Evolutionary conservation across 176 grass and related monocot genomes (phyloP).

Genomic region (Elymus sibiricus): DNA sequence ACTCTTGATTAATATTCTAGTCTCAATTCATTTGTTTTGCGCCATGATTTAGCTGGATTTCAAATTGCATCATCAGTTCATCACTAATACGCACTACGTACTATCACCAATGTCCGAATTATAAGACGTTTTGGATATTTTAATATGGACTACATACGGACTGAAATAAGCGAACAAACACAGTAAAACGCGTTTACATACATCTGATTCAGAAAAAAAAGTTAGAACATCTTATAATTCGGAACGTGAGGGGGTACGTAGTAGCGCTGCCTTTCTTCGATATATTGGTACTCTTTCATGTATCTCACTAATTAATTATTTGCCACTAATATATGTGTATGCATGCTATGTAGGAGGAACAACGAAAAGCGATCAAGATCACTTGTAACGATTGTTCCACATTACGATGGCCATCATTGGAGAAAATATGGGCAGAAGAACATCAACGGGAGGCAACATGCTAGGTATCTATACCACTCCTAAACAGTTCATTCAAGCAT

Average conservation of each 20-base stretch:
- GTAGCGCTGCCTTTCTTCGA: background rate
- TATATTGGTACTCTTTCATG: background rate
- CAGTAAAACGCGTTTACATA: too few species aligned
- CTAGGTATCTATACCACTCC: background rate
- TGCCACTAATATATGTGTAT: background rate
- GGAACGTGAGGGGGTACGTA: too few species aligned
- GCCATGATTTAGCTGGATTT: background rate
- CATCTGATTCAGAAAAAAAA: too few species aligned
- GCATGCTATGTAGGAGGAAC: background rate
- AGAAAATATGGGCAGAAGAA: constrained; percentile 50
- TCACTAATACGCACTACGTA: too few species aligned
- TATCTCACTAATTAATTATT: background rate
- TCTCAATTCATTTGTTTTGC: too few species aligned
- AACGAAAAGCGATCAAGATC: background rate
- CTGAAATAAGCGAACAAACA: too few species aligned
- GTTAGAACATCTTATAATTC: too few species aligned
- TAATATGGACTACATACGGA: too few species aligned
- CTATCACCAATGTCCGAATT: too few species aligned
- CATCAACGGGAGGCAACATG: constrained; percentile 24
- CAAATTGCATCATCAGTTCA: background rate
- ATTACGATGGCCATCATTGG: constrained; percentile 37
- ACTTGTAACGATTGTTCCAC: constrained; percentile 9
- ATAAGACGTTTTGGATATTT: too few species aligned
- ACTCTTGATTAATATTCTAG: too few species aligned
- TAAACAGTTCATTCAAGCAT: too few species aligned